Conservation (phyloP, 306 rosid genomes). For the Dalbergia cochinchinensis region DNA sequence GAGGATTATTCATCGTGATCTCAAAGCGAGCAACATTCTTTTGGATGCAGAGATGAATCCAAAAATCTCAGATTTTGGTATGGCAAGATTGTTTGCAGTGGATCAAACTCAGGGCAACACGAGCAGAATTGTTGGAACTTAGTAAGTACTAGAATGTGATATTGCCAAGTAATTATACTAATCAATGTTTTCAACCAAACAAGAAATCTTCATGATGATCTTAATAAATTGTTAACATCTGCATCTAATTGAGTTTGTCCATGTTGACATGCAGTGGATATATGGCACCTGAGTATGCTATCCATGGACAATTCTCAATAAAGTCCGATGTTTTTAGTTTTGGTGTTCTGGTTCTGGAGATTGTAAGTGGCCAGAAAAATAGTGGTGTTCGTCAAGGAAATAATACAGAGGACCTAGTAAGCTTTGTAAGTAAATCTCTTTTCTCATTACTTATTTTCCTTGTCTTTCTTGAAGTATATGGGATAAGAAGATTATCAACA, state of each 20-base stretch:
- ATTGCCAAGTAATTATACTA: neutral
- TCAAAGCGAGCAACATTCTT: constrained; percentile 56
- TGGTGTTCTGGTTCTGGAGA: constrained; percentile 60
- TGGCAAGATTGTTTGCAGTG: constrained; percentile 47
- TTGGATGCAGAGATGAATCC: constrained; percentile 48
- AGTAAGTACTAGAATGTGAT: constrained; percentile 35
- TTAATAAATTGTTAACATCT: neutral
- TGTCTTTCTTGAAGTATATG: too few relatives aligned
- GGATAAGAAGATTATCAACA: neutral
- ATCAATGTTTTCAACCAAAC: neutral
- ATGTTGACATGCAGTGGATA: constrained; percentile 53
- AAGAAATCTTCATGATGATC: neutral
- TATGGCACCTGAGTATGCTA: constrained; percentile 68
- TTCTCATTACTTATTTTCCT: neutral
- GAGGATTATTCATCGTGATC: constrained; percentile 55
- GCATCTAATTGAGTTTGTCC: neutral
- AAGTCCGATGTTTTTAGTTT: constrained; percentile 63
- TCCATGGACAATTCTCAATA: constrained; percentile 52
- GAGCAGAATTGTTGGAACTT: constrained; percentile 52
- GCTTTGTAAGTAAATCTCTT: constrained; percentile 52
- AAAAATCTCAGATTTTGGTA: constrained; percentile 60
- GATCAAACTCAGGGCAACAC: constrained; percentile 53
- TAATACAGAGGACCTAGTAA: constrained; percentile 44
- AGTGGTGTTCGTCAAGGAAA: constrained; percentile 22
- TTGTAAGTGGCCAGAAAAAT: constrained; percentile 54